Conservation (phyloP, 345 rosid genomes). For the Psidium guajava region DNA sequence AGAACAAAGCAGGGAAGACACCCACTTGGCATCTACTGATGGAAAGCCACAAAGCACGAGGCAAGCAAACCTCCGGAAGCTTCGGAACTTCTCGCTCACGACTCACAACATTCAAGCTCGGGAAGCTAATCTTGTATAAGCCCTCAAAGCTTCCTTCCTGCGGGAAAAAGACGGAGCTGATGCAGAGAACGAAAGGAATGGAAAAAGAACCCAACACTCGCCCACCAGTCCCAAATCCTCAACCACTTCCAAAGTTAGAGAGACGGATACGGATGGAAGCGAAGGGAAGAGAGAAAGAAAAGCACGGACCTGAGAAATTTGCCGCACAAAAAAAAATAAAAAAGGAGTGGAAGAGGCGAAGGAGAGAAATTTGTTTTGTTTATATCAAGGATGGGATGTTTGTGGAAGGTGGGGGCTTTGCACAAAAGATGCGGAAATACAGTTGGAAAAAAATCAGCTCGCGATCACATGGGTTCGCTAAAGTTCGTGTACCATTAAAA, state of each 20-base stretch:
- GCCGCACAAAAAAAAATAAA: background rate
- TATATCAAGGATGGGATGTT: background rate
- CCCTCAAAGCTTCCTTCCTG: background rate
- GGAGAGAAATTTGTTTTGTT: background rate
- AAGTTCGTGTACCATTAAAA: background rate
- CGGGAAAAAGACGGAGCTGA: background rate
- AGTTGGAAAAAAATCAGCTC: background rate
- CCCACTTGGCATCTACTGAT: background rate
- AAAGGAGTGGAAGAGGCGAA: background rate
- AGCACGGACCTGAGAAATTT: background rate
- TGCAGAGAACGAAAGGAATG: background rate
- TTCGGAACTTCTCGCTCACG: background rate
- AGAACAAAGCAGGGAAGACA: background rate
- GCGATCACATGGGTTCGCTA: background rate
- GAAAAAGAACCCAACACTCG: background rate
- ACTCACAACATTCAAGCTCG: no score
- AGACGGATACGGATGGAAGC: background rate
- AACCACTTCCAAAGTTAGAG: background rate
- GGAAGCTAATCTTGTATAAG: background rate
- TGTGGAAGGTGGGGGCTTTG: background rate
- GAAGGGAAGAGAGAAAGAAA: background rate
- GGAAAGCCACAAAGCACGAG: background rate
- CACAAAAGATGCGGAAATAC: background rate
- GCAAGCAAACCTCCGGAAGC: background rate
- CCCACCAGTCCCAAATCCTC: background rate